Evolutionary conservation across 331 rosid species (phyloP), one percentile per base, ranked within the genome.

Genomic region (Telfairia occidentalis): DNA sequence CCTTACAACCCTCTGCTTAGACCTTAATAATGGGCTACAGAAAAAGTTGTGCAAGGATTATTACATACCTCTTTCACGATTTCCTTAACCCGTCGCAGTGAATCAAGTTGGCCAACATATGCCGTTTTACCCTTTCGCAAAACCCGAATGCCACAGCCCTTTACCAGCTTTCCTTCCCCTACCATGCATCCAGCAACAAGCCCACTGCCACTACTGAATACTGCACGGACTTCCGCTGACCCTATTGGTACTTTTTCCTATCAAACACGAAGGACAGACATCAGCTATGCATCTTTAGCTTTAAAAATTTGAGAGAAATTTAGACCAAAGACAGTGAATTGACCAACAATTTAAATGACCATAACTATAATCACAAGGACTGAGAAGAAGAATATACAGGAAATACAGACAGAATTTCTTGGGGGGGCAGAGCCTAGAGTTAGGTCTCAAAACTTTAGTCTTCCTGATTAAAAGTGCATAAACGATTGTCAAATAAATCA

Each of bases 111-210:
- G 30, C 96, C 96, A 58, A 77, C 82, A 76, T 88, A 84, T 54
- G 84, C 73, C 5, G 73, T 84, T 83, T 86, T 92, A 58, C 93
- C 89, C 85, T 85, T 95, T 32, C 96, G 92, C 53, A 81, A 70
- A 77, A 95, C 92, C 79, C 83, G 89, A 81, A 95, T 58, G 49
- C 99, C 96, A 15, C 97, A 95, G 61, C 91, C 96, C 50, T 87
- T 83, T 16, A 79, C 61, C 58, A 92, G 52, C 81, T 95, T 95
- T 78, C 99, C 97, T 29, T 90, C 96, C 1, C 30, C 84, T 42
- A 91, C 82, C 97, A 95, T 95, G 84, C 99, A 95, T 57, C 99
- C 99, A 78, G 99, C 99, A 66, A 87, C 96, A 71, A 87, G 90
- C 77, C 96, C 93, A 76, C 98, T 92, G 69, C 99, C 97, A 55